phyloP scores from a whole-genome alignment of 2,329 filamentous ascomycete species.

The Cercospora brassicicola region DNA sequence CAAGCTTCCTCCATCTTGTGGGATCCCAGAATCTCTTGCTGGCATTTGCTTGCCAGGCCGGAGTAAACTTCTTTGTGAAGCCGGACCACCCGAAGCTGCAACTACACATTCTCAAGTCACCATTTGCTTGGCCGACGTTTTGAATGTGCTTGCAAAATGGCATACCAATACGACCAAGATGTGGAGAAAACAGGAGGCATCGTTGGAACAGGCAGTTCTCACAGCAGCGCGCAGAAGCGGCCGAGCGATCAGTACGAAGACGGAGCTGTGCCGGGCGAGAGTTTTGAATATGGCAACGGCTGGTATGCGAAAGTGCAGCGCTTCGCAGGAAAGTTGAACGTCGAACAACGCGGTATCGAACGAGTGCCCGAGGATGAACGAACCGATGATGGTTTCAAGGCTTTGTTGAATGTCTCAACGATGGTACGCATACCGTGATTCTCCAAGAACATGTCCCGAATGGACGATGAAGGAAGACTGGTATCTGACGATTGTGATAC shows the following conservation, averaged over 20 bases:
- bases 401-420: slow-evolving; percentile 66
- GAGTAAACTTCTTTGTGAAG: slow-evolving; percentile 28
- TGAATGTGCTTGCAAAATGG: slow-evolving; percentile 13
- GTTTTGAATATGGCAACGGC: slow-evolving; percentile 58
- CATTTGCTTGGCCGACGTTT: slow-evolving; percentile 6
- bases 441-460: too few species aligned
- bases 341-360: slow-evolving; percentile 75
- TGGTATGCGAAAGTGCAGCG: slow-evolving; percentile 62
- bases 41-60: slow-evolving; percentile 10
- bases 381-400: slow-evolving; percentile 56
- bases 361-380: slow-evolving; percentile 70
- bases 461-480: background rate
- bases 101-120: background rate
- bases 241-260: slow-evolving; percentile 37
- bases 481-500: slow-evolving; percentile 17
- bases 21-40: background rate
- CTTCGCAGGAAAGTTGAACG: slow-evolving; percentile 63
- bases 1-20: background rate
- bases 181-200: slow-evolving; percentile 26
- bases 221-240: slow-evolving; percentile 19
- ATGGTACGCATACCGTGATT: slow-evolving; percentile 53
- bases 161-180: slow-evolving; percentile 20
- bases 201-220: slow-evolving; percentile 11
- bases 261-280: slow-evolving; percentile 58
- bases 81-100: slow-evolving; percentile 11